A percentile compares a stretch with the other conserved stretches of the same genome.
Evolutionary conservation across 345 rosid species (phyloP).

Genomic region (Ceriops zippeliana): DNA sequence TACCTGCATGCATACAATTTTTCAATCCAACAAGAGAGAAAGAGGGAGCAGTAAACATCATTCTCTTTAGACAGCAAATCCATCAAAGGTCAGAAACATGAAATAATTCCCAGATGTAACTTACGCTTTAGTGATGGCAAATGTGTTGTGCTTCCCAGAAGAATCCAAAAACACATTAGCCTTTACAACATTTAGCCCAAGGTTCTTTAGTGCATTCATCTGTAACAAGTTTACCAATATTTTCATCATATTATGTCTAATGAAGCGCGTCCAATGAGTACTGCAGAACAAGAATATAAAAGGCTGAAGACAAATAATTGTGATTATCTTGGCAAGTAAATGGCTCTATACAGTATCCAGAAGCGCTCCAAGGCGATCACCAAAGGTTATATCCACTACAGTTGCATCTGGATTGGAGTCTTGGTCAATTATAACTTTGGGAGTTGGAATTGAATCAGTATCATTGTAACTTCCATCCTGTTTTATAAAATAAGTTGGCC

Average conservation of each 20-base stretch:
- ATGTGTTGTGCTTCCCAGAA: conserved; percentile 92
- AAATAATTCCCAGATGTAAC: conserved; percentile 22
- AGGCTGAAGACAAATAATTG: not conserved
- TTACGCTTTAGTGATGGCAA: conserved; percentile 78
- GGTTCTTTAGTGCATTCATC: conserved; percentile 92
- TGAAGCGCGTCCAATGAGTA: not conserved
- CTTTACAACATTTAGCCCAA: conserved; percentile 87
- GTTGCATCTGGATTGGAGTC: conserved; percentile 94
- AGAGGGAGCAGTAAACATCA: not conserved
- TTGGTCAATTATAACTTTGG: conserved; percentile 87
- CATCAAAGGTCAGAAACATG: not conserved
- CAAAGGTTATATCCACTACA: conserved; percentile 79
- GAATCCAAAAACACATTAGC: conserved; percentile 89
- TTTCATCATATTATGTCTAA: conserved; percentile 9
- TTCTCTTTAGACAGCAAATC: not conserved
- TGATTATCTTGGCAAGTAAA: conserved; percentile 5
- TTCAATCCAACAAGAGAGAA: not conserved
- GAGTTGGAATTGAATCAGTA: conserved; percentile 69
- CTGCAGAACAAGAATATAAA: not conserved
- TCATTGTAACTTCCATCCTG: conserved; percentile 61
- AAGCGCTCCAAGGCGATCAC: conserved; percentile 97
- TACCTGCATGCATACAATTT: not conserved
- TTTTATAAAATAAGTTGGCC: conserved; percentile 30
- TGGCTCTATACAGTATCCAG: conserved; percentile 66
- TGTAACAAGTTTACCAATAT: conserved; percentile 31